Evolutionary conservation across 2,329 filamentous ascomycete species (phyloP), one percentile per base, ranked within the genome.

Genomic region (Polytolypa hystricis): DNA sequence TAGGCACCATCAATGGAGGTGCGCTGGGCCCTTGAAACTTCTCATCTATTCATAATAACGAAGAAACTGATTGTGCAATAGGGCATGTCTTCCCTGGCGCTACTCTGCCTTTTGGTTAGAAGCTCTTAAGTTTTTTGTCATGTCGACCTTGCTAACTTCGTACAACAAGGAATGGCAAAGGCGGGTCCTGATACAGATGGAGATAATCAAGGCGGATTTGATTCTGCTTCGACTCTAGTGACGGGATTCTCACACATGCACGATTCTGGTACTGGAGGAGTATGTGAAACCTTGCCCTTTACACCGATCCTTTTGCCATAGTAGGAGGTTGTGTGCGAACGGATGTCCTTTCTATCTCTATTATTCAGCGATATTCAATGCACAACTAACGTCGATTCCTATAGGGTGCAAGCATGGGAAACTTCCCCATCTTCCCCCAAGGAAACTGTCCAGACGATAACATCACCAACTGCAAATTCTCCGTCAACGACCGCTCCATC

Each of bases 391-490:
- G 10, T n/a, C 42, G 56, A 8, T 51, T 57, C 46, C 56, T 53
- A n/a, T 17, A 54, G 56, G 45, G 59, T 1, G 73, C 79, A 0
- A 83, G 77, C 3, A 59, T 84, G 11, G 81, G 80, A 10, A 84
- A 83, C 50, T 85, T 85, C 36, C 77, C 81, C 0, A 61, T 85
- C 1, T 84, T 85, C 44, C 69, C 79, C 0, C 79, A 82, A 42
- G 60, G 70, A 3, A 64, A 65, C 27, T 85, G 81, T 44, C 65
- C 70, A 0, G 67, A 62, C 10, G 72, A 81, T 42, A 69, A 77
- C 26, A 56, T 84, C 37, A 65, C 82, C 47, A 62, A 64, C 5
- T 84, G 80, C 53, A 63, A 61, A 9, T 84, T 74, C 48, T 68
- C 71, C 8, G 73, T 73, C 46, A 58, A 53, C 14, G 62, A 68